phyloP scores from a whole-genome alignment of 2,329 filamentous ascomycete genomes.

The Hyphodiscus sp. region DNA sequence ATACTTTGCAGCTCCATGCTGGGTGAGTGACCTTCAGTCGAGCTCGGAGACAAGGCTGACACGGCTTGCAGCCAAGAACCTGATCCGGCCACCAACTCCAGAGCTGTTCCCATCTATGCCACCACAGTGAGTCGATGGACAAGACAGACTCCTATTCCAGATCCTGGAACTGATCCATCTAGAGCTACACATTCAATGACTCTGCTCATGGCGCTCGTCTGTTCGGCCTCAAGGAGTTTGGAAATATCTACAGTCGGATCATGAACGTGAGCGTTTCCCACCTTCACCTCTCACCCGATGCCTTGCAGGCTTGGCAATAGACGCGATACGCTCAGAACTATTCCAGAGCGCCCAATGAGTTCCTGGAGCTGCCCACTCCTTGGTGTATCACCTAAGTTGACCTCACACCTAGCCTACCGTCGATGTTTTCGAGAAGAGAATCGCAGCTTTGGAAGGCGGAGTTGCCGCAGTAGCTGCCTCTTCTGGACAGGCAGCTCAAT shows the following conservation, averaged over 20 bases:
- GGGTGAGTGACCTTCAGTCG: constrained; percentile 46
- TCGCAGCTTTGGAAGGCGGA: constrained; percentile 91
- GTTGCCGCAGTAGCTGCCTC: constrained; percentile 76
- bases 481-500: constrained; percentile 86
- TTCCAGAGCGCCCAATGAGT: background rate
- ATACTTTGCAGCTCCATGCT: constrained; percentile 81
- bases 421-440: constrained; percentile 92
- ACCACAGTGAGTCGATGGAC: constrained; percentile 52
- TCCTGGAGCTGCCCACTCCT: no score
- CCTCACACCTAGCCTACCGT: constrained; percentile 62
- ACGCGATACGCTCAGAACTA: background rate
- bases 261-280: constrained; percentile 61
- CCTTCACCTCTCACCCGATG: background rate
- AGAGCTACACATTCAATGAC: constrained; percentile 93
- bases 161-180: constrained; percentile 4
- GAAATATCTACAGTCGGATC: constrained; percentile 93
- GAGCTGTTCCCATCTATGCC: constrained; percentile 93
- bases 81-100: constrained; percentile 75
- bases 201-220: constrained; percentile 91
- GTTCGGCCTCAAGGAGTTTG: constrained; percentile 93
- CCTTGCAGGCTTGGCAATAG: background rate
- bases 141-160: background rate
- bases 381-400: background rate
- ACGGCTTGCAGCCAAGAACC: constrained; percentile 59
- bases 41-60: constrained; percentile 13